phyloP scores from a whole-genome alignment of 768 basidiomycete genomes.

The Leccinum arenicola region DNA sequence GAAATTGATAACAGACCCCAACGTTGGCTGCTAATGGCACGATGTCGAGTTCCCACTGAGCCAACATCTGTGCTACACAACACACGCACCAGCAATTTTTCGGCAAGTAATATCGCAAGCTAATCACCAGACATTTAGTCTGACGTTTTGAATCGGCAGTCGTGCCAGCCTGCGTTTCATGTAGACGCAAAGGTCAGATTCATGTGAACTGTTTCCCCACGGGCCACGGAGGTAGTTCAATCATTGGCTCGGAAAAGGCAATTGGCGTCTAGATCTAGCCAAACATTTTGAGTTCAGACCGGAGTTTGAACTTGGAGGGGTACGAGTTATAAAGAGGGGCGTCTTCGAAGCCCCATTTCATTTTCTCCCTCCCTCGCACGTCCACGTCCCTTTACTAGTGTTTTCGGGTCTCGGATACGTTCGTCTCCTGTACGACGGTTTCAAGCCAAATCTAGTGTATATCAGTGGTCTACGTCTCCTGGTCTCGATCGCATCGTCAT shows the following conservation, averaged over 20 bases:
- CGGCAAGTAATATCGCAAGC: neutral
- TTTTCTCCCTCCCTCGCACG: slow-evolving; percentile 44
- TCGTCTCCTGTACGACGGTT: slow-evolving; percentile 50
- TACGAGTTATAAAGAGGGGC: slow-evolving; percentile 42
- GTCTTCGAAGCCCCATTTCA: slow-evolving; percentile 29
- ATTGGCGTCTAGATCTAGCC: slow-evolving; percentile 20
- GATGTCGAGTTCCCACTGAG: slow-evolving; percentile 2
- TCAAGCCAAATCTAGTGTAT: slow-evolving; percentile 49
- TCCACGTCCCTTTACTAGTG: slow-evolving; percentile 47
- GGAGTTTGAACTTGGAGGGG: slow-evolving; percentile 47
- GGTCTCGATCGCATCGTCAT: slow-evolving; percentile 48
- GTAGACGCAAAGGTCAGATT: neutral
- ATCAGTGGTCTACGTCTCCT: slow-evolving; percentile 30
- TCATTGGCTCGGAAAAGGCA: slow-evolving; percentile 22
- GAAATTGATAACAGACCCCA: slow-evolving; percentile 25
- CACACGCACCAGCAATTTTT: neutral
- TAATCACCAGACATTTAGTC: neutral
- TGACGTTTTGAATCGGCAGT: neutral
- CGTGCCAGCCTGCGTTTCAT: neutral
- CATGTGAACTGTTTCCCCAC: neutral
- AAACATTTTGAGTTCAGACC: slow-evolving; percentile 33
- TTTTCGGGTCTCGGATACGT: slow-evolving; percentile 56
- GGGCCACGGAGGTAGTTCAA: slow-evolving; percentile 18
- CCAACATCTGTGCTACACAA: neutral
- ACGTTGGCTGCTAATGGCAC: neutral